Base-by-base conservation (phyloP, 805 yeast species). In the Schwanniomyces vanrijiae region DNA sequence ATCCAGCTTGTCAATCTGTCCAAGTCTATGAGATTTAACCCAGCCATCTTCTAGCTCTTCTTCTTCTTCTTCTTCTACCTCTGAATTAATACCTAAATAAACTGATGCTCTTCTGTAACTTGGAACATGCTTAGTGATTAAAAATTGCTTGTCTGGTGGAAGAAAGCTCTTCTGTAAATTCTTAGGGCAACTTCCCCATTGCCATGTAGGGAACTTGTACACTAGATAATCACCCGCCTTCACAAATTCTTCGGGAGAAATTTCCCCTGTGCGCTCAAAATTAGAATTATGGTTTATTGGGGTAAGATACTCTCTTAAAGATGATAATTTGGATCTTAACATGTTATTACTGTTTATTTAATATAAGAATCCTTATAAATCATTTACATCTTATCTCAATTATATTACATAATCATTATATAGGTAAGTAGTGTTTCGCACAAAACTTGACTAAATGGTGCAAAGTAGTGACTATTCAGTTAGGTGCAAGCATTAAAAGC, bases 131-230 rank as follows among this genome's bases (percentile, higher is more conserved):
- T 83, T 80, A 0, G 97, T 90, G 3, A 94, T 88, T 37, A 94
- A 69, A 55, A 78, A 88, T 68, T 94, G 99, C 67, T 90, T 94
- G 55, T 88, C 91, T 1, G 71, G 69, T 0, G 99, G 99, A 49
- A 94, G 68, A 56, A 90, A 94, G 51, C 82, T 86, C 52, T 84
- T 80, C 41, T 59, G 67, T 43, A 69, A 57, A 39, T 48, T 56
- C 43, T 63, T 59, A 26, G 76, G 69, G 44, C 69, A 60, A 6
- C 62, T 38, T 21, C 67, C 60, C 99, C 99, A 94, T 51, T 83
- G 82, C 99, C 99, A 94, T 0, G 98, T 94, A 2, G 99, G 98
- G 64, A 94, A 94, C 73, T 86, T 88, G 66, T 83, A 84, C 26
- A 85, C 91, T 48, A 94, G 71, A 65, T 90, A 94, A 64, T 94